A percentile compares a stretch with the other conserved stretches of the same genome.
Evolutionary conservation across 73 alveolate species (phyloP).

Genomic region (Uronychia setigera): DNA sequence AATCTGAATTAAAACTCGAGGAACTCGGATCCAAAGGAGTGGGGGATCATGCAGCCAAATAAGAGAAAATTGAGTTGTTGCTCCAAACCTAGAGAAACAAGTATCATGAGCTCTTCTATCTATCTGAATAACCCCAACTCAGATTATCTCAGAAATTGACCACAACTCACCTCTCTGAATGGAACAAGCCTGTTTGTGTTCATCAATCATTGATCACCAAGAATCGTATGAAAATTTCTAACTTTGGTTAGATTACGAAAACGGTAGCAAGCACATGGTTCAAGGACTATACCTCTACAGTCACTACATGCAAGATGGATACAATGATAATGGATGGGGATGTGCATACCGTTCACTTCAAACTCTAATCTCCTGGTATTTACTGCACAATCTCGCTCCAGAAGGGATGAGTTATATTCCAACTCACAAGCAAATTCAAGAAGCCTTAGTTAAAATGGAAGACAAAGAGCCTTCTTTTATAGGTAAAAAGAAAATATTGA

Average conservation of each 20-base stretch:
- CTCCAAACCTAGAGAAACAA: neutral
- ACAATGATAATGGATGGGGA: conserved; percentile 97
- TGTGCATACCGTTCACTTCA: conserved; percentile 95
- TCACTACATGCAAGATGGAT: conserved; percentile 95
- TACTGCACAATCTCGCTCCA: conserved; percentile 70
- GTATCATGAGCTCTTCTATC: neutral
- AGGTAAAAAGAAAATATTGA: neutral
- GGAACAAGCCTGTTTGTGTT: conserved; percentile 29
- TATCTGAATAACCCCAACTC: neutral
- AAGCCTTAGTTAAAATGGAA: conserved; percentile 86
- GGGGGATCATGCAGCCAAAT: neutral
- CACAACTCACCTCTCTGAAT: no score
- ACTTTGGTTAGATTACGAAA: conserved; percentile 17
- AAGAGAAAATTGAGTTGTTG: neutral
- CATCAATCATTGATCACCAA: conserved; percentile 39
- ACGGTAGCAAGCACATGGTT: conserved; percentile 38
- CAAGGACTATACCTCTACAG: conserved; percentile 89
- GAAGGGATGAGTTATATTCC: conserved; percentile 50
- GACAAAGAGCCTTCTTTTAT: conserved; percentile 77
- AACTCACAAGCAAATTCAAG: conserved; percentile 80
- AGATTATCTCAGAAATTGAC: no score
- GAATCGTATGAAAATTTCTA: neutral
- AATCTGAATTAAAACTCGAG: neutral
- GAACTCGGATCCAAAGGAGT: neutral
- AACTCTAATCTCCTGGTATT: conserved; percentile 78